Percentiles rank a stretch among this genome's conserved stretches.
These are phyloP conservation scores for Lichtheimia hyalospora DNA, from an alignment of 371 early-diverging fungal species.

Conservation along the genomic window DNA sequence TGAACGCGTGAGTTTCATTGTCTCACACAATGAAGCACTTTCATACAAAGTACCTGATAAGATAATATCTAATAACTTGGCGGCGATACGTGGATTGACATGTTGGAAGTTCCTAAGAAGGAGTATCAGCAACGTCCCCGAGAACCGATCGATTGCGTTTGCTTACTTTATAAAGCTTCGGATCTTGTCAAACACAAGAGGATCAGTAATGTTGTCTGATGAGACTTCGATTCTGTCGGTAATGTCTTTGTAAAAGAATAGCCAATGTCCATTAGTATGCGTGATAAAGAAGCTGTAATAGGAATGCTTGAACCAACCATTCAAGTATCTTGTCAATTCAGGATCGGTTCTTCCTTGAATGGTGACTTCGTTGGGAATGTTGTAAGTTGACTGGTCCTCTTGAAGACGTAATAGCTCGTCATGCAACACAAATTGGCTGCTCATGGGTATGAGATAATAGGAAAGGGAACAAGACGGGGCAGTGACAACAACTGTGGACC, in stretches of 20 bases:
- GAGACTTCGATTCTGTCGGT: slow-evolving; percentile 63
- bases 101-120: slow-evolving; percentile 28
- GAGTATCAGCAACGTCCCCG: background rate
- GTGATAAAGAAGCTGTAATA: background rate
- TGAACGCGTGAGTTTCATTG: too few relatives aligned
- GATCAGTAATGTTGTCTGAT: slow-evolving; percentile 55
- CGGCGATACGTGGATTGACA: slow-evolving; percentile 32
- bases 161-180: slow-evolving; percentile 76
- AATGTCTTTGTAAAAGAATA: slow-evolving; percentile 41
- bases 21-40: too few relatives aligned
- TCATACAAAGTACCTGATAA: slow-evolving; percentile 55
- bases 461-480: background rate
- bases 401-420: slow-evolving; percentile 77
- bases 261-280: too few relatives aligned
- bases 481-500: background rate
- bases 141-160: background rate
- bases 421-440: slow-evolving; percentile 56
- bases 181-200: slow-evolving; percentile 58
- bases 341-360: slow-evolving; percentile 59
- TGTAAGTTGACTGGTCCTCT: slow-evolving; percentile 45
- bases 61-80: slow-evolving; percentile 58
- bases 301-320: slow-evolving; percentile 26
- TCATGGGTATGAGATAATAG: slow-evolving; percentile 1
- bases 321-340: slow-evolving; percentile 50
- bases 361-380: slow-evolving; percentile 58